These are phyloP conservation scores for Paraurostyla sp. DNA, from an alignment of 73 alveolate species.

Conservation along the genomic window DNA sequence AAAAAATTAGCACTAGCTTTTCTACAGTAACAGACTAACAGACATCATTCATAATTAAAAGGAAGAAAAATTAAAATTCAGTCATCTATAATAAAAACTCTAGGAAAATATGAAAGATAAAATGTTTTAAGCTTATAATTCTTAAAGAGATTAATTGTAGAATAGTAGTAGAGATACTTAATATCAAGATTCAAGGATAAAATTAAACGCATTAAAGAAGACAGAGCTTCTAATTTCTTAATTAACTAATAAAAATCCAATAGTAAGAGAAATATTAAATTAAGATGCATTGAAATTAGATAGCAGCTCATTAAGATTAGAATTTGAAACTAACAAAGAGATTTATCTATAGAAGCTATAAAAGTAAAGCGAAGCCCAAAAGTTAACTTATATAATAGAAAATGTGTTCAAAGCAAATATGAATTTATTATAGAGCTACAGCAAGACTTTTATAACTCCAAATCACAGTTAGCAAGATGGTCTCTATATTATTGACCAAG, in stretches of 20 bases:
- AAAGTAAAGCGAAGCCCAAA: neutral
- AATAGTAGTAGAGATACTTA: neutral
- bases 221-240: neutral
- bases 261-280: neutral
- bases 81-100: too few species aligned
- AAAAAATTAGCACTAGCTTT: neutral
- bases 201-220: slow-evolving; percentile 15
- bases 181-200: slow-evolving; percentile 12
- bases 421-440: neutral
- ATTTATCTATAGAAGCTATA: neutral
- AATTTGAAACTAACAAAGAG: neutral
- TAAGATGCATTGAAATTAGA: too few species aligned
- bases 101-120: too few species aligned
- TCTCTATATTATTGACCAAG: slow-evolving; percentile 21
- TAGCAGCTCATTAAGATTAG: too few species aligned
- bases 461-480: slow-evolving; percentile 12
- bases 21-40: slow-evolving; percentile 4
- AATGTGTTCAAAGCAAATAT: slow-evolving; percentile 5
- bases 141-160: neutral
- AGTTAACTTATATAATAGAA: neutral
- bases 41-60: neutral
- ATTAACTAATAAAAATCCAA: neutral
- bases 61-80: neutral
- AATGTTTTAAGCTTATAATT: neutral
- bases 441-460: neutral